Conservation (phyloP, 2,329 filamentous ascomycete species). For the Fusarium marasasianum region DNA sequence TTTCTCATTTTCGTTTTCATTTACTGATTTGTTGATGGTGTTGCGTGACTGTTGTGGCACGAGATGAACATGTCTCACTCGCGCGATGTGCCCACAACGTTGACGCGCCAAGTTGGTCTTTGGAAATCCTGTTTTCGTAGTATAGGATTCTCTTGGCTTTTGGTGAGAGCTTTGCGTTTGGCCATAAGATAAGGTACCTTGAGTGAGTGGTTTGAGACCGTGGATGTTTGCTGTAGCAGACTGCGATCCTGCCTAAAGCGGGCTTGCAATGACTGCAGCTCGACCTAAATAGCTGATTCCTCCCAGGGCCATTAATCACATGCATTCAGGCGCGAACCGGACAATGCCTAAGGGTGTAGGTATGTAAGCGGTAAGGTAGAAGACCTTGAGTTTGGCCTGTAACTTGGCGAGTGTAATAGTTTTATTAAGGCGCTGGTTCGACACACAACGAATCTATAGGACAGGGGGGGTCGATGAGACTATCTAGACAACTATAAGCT, state of each 20-base stretch:
- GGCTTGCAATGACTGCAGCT: not conserved
- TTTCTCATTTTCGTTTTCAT: not conserved
- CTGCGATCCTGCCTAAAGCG: not conserved
- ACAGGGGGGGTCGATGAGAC: not conserved
- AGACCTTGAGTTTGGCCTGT: not conserved
- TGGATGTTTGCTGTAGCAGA: not conserved
- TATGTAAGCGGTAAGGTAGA: not conserved
- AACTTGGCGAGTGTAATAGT: not conserved
- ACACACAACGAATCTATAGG: not conserved
- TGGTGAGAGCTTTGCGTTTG: not conserved
- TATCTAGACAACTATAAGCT: not conserved
- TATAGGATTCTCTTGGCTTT: not conserved
- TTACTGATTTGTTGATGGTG: constrained; percentile 7
- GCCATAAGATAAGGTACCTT: not conserved
- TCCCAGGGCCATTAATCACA: not conserved
- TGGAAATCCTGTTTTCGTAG: not conserved
- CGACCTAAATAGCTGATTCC: not conserved
- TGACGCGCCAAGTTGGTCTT: not conserved
- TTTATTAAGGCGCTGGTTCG: not conserved
- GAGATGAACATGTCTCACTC: not conserved
- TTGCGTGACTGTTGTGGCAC: constrained; percentile 15
- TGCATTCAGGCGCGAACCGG: not conserved
- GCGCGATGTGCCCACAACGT: not conserved
- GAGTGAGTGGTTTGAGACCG: not conserved
- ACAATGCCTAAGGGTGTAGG: not conserved